Conservation (phyloP, 1,284 basidiomycete species). For the Apiotrichum siamense region DNA sequence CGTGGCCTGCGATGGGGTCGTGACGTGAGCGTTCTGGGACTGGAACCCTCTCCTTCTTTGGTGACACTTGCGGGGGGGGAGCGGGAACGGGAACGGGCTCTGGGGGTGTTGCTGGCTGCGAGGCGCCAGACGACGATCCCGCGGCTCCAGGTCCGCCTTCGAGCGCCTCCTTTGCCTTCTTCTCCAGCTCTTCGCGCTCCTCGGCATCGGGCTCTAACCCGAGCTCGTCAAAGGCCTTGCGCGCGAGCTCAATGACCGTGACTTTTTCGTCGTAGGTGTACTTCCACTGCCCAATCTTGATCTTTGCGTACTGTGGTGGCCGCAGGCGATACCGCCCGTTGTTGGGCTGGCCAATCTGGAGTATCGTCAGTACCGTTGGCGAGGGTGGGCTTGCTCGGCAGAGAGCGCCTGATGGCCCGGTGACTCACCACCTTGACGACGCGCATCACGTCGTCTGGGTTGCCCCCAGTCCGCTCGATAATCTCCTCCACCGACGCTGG, state of each 20-base stretch:
- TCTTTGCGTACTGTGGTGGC: constrained; percentile 39
- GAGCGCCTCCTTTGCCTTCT: constrained; percentile 29
- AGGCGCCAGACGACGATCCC: constrained; percentile 1
- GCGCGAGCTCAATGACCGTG: constrained; percentile 29
- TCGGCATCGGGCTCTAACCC: constrained; percentile 29
- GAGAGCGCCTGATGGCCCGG: no score
- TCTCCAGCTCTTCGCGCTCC: constrained; percentile 33
- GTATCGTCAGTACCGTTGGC: no score
- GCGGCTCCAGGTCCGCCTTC: constrained; percentile 1
- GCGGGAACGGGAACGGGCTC: neutral
- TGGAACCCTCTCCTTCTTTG: neutral
- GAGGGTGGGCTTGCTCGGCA: no score
- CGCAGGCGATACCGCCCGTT: constrained; percentile 22
- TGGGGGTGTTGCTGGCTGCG: neutral
- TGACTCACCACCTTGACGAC: constrained; percentile 40
- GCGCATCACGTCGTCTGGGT: constrained; percentile 35
- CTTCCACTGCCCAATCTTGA: constrained; percentile 37
- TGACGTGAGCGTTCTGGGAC: neutral
- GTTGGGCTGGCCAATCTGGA: constrained; percentile 5
- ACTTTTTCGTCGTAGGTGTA: constrained; percentile 36
- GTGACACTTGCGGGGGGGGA: neutral
- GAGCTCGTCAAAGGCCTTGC: constrained; percentile 40
- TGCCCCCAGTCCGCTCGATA: constrained; percentile 26
- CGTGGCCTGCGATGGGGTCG: neutral
- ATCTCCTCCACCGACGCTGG: constrained; percentile 27